Evolutionary conservation across 202 grass and related monocot genomes (phyloP).

Genomic region (Carex arenaria): DNA sequence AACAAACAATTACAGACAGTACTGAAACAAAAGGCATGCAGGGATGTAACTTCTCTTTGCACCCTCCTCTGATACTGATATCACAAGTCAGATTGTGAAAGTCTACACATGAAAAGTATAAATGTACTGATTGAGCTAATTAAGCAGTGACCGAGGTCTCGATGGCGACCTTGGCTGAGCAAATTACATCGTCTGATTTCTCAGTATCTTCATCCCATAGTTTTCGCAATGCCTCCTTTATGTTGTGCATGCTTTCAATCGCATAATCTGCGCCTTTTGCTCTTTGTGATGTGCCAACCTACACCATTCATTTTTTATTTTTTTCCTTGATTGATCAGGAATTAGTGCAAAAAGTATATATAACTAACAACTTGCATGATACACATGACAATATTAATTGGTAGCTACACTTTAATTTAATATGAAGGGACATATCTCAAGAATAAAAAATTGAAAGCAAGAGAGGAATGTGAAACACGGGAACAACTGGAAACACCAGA

Average conservation of each 20-base stretch:
- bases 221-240: conserved; percentile 75
- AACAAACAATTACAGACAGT: conserved; percentile 11
- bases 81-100: conserved; percentile 13
- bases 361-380: background rate
- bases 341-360: background rate
- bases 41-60: background rate
- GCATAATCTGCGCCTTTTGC: conserved; percentile 76
- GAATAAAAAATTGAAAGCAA: background rate
- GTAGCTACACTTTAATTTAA: background rate
- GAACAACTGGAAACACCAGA: background rate
- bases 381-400: background rate
- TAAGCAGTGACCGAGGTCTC: conserved; percentile 91
- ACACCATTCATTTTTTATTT: background rate
- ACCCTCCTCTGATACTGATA: background rate
- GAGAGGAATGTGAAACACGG: background rate
- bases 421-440: background rate
- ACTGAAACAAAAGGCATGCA: background rate
- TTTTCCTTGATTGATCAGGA: background rate
- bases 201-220: conserved; percentile 75
- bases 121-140: conserved; percentile 1
- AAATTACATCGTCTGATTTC: conserved; percentile 71
- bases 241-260: conserved; percentile 93
- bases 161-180: conserved; percentile 53
- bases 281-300: conserved; percentile 75
- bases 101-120: background rate